Base-by-base conservation (phyloP, 2,329 filamentous ascomycete species). In the Penicillium psychrosexuale region DNA sequence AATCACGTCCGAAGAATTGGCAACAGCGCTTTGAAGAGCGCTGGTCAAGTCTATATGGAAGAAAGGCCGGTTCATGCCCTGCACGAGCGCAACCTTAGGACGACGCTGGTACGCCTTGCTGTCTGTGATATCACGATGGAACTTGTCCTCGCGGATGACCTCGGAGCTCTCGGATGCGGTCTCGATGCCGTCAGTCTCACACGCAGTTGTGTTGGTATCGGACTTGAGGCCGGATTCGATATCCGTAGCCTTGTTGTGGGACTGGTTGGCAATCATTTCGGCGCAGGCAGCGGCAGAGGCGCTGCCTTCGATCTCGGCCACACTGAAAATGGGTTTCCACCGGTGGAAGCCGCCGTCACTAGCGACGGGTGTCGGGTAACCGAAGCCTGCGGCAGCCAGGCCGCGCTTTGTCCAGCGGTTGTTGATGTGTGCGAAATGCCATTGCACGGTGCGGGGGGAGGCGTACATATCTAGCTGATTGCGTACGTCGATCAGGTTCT, bases 321-420 rank as follows among this genome's bases (percentile, higher is more conserved):
- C 91, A 68, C 85, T 91, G 79, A 96, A 97, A 61, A 97, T 91
- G n/a, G 91, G 90, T 71, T 90, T 92, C 93, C 92, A 97, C 56
- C 89, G 83, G 59, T 84, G 80, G 63, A 83, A 82, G 7, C 79
- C 72, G 7, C 79, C 72, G 1, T 77, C 80, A 55, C 78, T 80
- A 13, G 78, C 78, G 12, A 77, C 66, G 0, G 80, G 76, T 0
- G 85, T 84, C 2, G 91, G 91, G 69, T 88, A 91, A 1, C 93
- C 93, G 67, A 97, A 97, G 12, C 93, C 93, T 24, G 89, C 93
- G 2, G 89, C 85, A 4, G 87, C 88, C 40, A 97, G 85, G 5
- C 90, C 92, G 31, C 91, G 88, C 78, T 96, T 96, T 24, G 91
- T 93, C 93, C 93, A 97, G 54, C 90, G 84, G 78, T 94, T 97